Evolutionary conservation across 2,329 filamentous ascomycete species (phyloP), one percentile per base, ranked within the genome.

Genomic region (Chrysoporthe austroafricana): DNA sequence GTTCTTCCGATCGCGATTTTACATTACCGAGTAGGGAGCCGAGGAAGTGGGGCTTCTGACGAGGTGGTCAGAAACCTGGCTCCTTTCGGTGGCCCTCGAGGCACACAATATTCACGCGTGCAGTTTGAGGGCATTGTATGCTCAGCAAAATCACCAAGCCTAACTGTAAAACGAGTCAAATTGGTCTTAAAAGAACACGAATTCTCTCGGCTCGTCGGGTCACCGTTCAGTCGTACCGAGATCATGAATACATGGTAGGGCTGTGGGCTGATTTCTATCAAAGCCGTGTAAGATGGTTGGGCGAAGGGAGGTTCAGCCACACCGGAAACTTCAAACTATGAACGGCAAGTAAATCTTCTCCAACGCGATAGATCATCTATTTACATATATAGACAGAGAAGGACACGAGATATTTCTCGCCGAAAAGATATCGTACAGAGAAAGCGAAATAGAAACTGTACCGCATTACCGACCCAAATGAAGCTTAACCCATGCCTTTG

Each of bases 211-310:
- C 11, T 52, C n/a, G 3, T 26, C 48, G 13, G 48, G 7, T 52
- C n/a, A 26, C 21, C 2, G n/a, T 8, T 21, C 46, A n/a, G 6
- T 48, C 8, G 9, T 9, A 46, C 44, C 14, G 5, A 18, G 4
- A 8, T 32, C n/a, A 13, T 39, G 16, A 34, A 57, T 36, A 16
- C 14, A 36, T 11, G 8, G 7, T 11, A 4, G 32, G 32, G 52
- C 52, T 57, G 13, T 57, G 16, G 2, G 52, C 4, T 6, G 32
- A 6, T n/a, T 36, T n/a, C 16, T 36, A n/a, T 57, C 4, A n/a
- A 57, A n/a, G 14, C 16, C 26, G 14, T 57, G 14, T 57, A 57
- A 57, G 52, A 57, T 57, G 52, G 39, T 57, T 57, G 52, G 52
- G 18, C 32, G 26, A 32, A 39, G 34, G 21, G 32, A 13, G 26